Evolutionary conservation across 805 yeast species (phyloP).

Genomic region (Lipomyces anomalus): DNA sequence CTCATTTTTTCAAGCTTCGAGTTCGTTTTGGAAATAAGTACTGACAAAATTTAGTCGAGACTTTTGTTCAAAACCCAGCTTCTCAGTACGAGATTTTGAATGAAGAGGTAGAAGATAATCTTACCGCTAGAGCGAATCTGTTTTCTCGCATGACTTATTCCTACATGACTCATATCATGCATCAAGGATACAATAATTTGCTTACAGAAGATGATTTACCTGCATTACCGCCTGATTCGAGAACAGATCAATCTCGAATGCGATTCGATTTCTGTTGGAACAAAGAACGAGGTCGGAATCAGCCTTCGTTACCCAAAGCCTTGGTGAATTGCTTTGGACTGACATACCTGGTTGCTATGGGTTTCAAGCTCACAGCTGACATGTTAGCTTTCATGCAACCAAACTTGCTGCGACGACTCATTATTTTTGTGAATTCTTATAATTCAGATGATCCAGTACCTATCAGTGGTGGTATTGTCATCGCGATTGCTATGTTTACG

Average conservation of each 20-base stretch:
- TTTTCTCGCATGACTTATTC: conserved; percentile 72
- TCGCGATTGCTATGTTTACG: conserved; percentile 58
- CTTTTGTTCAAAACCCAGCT: conserved; percentile 33
- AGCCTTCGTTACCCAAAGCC: conserved; percentile 54
- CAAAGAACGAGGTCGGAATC: conserved; percentile 39
- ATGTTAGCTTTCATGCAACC: conserved; percentile 75
- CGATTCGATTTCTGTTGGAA: conserved; percentile 61
- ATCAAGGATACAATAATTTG: conserved; percentile 61
- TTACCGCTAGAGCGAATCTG: conserved; percentile 49
- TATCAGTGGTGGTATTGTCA: conserved; percentile 52
- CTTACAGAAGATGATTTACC: conserved; percentile 61
- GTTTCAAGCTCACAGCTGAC: conserved; percentile 70
- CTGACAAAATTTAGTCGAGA: conserved; percentile 3
- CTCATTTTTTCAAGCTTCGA: too few species aligned
- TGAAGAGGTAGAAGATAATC: conserved; percentile 34
- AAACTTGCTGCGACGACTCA: conserved; percentile 63
- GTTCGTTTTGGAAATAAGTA: not conserved
- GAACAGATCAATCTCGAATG: conserved; percentile 38
- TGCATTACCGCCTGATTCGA: conserved; percentile 60
- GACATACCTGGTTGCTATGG: conserved; percentile 61
- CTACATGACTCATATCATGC: conserved; percentile 86
- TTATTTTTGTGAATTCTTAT: conserved; percentile 52
- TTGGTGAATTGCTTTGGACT: conserved; percentile 64
- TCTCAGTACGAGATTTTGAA: conserved; percentile 33
- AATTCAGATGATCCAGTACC: conserved; percentile 36